Evolutionary conservation across 306 rosid species (phyloP), one percentile per base, ranked within the genome.

Genomic region (Cicer cuneatum): DNA sequence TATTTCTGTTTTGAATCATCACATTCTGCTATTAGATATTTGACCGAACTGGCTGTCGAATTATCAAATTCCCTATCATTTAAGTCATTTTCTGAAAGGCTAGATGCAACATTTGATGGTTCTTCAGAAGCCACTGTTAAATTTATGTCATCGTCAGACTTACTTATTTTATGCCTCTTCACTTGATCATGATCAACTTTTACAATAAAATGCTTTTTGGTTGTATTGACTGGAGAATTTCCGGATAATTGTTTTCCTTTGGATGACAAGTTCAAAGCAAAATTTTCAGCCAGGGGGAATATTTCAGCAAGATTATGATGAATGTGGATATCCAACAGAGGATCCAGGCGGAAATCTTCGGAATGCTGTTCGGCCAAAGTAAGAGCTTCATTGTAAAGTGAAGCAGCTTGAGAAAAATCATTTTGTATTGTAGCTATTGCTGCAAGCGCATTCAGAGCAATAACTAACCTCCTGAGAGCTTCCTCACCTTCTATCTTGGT

Each of bases 401-500:
- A 85, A 15, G 90, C 83, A 66, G 99, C 96, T 82, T 82, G 89
- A 87, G 77, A 71, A 84, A 86, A 87, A 13, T 86, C 86, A 10
- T 81, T 74, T 85, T 88, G 92, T 66, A 92, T 85, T 54, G 83
- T 72, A 60, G 87, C 88, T 85, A 92, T 85, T 59, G 88, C 97
- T 8, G 99, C 97, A 59, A 94, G 95, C 41, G 89, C 98, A 85
- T 94, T 94, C 80, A 94, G 85, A 74, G 98, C 88, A 66, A 88
- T 83, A 78, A 87, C 92, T 69, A 82, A 78, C 84, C 85, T 86
- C 91, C 98, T 88, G 41, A 91, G 93, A 66, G 97, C 92, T 82
- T 91, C 98, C 79, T 94, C 98, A 5, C 97, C 97, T 90, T 91
- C 97, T 72, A 90, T 42, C 86, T 87, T 94, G 12, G 98, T 94